Conservation (phyloP, 1,284 basidiomycete species). For the Inonotus hispidus region DNA sequence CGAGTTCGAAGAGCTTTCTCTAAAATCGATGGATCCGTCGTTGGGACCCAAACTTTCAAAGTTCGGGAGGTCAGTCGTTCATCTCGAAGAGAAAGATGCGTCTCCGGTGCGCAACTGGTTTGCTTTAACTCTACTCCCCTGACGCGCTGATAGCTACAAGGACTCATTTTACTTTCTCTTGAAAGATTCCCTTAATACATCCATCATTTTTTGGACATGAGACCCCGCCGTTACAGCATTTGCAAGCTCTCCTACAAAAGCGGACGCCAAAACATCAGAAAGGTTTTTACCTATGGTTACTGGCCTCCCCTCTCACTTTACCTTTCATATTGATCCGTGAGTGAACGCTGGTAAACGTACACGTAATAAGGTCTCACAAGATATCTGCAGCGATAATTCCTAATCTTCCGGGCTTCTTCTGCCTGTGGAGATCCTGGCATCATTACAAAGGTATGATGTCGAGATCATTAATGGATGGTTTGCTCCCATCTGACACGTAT, state of each 20-base stretch:
- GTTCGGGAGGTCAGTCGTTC: constrained; percentile 21
- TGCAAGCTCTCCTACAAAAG: constrained; percentile 44
- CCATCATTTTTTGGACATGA: constrained; percentile 46
- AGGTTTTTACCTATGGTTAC: constrained; percentile 60
- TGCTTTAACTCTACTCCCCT: background rate
- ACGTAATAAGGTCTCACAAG: background rate
- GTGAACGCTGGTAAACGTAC: constrained; percentile 27
- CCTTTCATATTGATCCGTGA: constrained; percentile 71
- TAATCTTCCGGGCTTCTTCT: constrained; percentile 81
- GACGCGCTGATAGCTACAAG: constrained; percentile 16
- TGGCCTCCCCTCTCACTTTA: constrained; percentile 59
- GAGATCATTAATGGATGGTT: background rate
- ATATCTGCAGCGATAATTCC: constrained; percentile 61
- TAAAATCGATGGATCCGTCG: constrained; percentile 65
- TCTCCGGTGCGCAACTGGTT: constrained; percentile 1
- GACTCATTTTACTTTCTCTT: constrained; percentile 16
- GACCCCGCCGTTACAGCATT: constrained; percentile 45
- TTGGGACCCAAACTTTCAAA: constrained; percentile 42
- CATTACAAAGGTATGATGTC: constrained; percentile 61
- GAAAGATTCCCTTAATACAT: constrained; percentile 62
- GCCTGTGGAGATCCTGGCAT: constrained; percentile 77
- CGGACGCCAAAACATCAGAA: constrained; percentile 59
- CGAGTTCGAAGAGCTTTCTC: constrained; percentile 71
- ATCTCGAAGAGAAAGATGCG: constrained; percentile 13
- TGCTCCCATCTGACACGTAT: constrained; percentile 3